These are phyloP conservation scores for Tilletia horrida DNA, from an alignment of 1,284 basidiomycete genomes.

Conservation along the genomic window DNA sequence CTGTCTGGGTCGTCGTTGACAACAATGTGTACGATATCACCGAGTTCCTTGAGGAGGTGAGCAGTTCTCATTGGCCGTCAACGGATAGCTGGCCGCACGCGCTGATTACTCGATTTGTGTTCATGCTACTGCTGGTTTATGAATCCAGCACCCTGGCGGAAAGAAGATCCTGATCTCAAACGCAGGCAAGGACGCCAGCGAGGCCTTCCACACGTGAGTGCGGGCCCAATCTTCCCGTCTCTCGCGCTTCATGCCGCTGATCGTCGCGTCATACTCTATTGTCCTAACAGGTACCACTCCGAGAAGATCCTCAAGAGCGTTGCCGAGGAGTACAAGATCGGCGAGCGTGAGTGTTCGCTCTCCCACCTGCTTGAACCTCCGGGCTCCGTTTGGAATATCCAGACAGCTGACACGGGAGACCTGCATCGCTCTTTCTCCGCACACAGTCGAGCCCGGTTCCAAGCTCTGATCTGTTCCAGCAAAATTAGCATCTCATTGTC, in stretches of 20 bases:
- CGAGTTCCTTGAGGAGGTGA: constrained; percentile 52
- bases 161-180: constrained; percentile 54
- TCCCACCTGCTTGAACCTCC: not conserved
- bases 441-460: constrained; percentile 36
- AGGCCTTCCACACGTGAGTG: constrained; percentile 40
- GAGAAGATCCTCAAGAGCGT: constrained; percentile 50
- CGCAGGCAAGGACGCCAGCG: constrained; percentile 51
- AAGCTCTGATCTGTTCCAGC: constrained; percentile 34
- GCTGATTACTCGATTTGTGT: too few relatives aligned
- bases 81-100: too few relatives aligned
- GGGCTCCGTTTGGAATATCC: too few relatives aligned
- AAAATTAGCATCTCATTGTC: too few relatives aligned
- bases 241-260: not conserved
- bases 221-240: not conserved
- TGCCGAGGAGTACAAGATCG: constrained; percentile 42
- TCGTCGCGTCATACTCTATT: not conserved
- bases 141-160: constrained; percentile 48
- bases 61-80: not conserved
- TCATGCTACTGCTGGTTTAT: too few relatives aligned
- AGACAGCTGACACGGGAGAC: not conserved
- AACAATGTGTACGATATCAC: constrained; percentile 54
- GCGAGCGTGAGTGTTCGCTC: constrained; percentile 32
- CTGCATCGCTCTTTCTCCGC: constrained; percentile 1
- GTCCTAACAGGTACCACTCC: constrained; percentile 38
- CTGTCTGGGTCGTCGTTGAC: constrained; percentile 51